Evolutionary conservation across 805 yeast species (phyloP).

Genomic region (Sugiyamaella qingdaonensis): DNA sequence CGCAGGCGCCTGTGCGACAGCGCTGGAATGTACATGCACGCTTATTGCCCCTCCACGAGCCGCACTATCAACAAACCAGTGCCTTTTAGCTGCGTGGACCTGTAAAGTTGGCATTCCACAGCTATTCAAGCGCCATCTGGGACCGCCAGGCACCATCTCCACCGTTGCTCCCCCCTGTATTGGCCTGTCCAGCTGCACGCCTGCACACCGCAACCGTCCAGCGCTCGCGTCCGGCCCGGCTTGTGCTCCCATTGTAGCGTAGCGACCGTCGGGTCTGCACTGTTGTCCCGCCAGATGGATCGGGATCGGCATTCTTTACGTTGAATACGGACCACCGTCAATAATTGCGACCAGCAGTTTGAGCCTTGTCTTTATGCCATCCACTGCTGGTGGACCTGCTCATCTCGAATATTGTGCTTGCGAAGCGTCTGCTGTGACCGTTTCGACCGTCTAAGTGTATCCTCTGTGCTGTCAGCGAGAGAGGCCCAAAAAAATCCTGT

Average conservation of each 20-base stretch:
- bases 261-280: not conserved
- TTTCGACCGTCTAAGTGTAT: too few relatives aligned
- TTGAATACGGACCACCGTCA: not conserved
- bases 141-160: not conserved
- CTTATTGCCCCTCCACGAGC: not conserved
- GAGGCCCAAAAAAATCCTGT: too few relatives aligned
- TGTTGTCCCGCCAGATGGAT: conserved; percentile 1
- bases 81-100: not conserved
- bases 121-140: not conserved
- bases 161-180: not conserved
- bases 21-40: not conserved
- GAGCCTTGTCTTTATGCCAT: not conserved
- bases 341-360: not conserved
- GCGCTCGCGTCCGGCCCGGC: not conserved
- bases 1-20: not conserved
- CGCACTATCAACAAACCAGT: not conserved
- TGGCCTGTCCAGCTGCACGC: not conserved
- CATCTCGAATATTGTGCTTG: not conserved
- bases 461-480: too few relatives aligned
- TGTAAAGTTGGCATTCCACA: not conserved
- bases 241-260: not conserved
- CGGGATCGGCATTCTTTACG: conserved; percentile 4
- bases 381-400: not conserved
- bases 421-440: too few relatives aligned
- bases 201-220: not conserved